Evolutionary conservation across 2,329 filamentous ascomycete genomes (phyloP), one percentile per base, ranked within the genome.

Genomic region (Aspergillus nomiae): DNA sequence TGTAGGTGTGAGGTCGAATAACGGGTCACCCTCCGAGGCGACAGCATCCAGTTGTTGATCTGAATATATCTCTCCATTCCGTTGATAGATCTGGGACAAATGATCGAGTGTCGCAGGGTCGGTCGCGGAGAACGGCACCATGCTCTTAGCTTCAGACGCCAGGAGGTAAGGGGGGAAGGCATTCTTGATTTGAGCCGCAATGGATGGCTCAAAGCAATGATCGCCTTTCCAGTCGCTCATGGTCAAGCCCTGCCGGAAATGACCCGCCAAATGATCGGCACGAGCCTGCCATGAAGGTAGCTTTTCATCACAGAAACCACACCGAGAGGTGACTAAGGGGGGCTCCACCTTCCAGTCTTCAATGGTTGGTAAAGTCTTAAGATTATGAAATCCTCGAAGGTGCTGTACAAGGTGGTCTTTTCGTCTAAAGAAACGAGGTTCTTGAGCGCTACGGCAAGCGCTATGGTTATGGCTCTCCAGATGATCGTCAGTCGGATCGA

Each of bases 111-210:
- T 50, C 26, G 24, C 26, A 2, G 46, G 46, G 46, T 50, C 46
- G 26, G 46, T 50, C 6, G 64, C 67, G 2, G 68, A 70, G 36
- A 71, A 70, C 9, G 67, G 67, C 6, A 70, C 56, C 24, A 70
- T 56, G 16, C 56, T 60, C 21, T 58, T 58, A 1, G 67, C 65
- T 43, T 70, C 69, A 14, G 58, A 57, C 3, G 56, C 65, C 12
- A 71, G 57, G 3, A 68, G 59, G 28, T 69, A 70, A 10, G 69
- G 68, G 7, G 69, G 68, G 21, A 68, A 58, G 6, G 64, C 65
- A 36, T 68, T 65, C 34, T 56, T 63, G 0, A 70, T 46, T 32
- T 64, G 64, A 11, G 62, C 63, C 9, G 64, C 57, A 14, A 70
- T 64, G 4, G 50, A 48, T 0, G 64, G 61, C 8, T 67, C 63